phyloP scores from a whole-genome alignment of 208 protist genomes.

The Leptomonas seymouri region DNA sequence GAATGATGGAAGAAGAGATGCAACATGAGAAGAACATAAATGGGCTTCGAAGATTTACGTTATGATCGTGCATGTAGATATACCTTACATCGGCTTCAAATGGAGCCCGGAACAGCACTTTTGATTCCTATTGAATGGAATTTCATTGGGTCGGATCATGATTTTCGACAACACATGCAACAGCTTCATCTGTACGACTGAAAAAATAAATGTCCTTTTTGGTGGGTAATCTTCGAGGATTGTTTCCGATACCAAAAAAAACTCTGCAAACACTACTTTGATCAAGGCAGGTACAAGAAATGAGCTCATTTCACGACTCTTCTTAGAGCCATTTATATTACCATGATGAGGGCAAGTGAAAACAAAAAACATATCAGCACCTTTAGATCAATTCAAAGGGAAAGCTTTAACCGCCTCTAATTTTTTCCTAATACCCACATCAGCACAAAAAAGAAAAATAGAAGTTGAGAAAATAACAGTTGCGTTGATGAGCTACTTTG shows the following conservation, averaged over 20 bases:
- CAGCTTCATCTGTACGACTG: too few relatives aligned
- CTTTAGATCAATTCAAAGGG: constrained; percentile 7
- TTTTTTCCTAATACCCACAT: constrained; percentile 11
- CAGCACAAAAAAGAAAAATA: constrained; percentile 11
- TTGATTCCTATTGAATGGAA: too few relatives aligned
- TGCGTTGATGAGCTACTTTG: constrained; percentile 6
- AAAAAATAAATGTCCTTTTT: too few relatives aligned
- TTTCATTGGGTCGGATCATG: too few relatives aligned
- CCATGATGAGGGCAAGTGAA: background rate
- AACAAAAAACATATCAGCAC: background rate
- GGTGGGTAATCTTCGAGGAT: too few relatives aligned
- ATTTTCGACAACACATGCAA: too few relatives aligned
- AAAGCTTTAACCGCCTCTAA: constrained; percentile 12
- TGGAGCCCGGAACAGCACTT: too few relatives aligned
- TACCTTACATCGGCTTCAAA: too few relatives aligned
- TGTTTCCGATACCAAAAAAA: too few relatives aligned
- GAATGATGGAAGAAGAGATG: background rate
- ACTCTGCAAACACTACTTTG: background rate
- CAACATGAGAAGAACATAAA: background rate
- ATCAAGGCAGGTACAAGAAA: background rate
- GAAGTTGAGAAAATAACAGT: constrained; percentile 32
- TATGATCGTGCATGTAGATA: too few relatives aligned
- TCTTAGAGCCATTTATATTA: constrained; percentile 6
- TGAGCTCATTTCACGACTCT: background rate
- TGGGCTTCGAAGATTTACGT: too few relatives aligned